Conservation (phyloP, 768 basidiomycete genomes). For the Saitozyma podzolica region DNA sequence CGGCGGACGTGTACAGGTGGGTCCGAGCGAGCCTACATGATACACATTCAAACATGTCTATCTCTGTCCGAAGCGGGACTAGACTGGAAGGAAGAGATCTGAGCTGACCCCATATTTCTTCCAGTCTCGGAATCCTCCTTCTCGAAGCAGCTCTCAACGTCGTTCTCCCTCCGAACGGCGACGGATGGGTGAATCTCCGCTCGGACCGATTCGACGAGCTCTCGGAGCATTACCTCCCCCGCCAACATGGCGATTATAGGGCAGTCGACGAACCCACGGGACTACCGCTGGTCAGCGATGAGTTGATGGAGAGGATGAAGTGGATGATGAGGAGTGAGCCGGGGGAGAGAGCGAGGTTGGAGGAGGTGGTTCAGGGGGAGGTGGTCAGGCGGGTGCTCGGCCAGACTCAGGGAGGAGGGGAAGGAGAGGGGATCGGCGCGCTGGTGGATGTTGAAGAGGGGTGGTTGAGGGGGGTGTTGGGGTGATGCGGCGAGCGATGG, state of each 20-base stretch:
- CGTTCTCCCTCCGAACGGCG: constrained; percentile 80
- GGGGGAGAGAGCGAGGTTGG: constrained; percentile 13
- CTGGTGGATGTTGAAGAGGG: constrained; percentile 21
- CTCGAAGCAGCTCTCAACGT: constrained; percentile 94
- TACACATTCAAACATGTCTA: constrained; percentile 33
- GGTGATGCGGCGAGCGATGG: neutral
- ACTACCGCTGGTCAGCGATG: constrained; percentile 23
- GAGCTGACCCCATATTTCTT: neutral
- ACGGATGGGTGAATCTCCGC: constrained; percentile 90
- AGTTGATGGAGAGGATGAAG: constrained; percentile 31
- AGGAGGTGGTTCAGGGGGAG: constrained; percentile 16
- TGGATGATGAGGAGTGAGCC: constrained; percentile 39
- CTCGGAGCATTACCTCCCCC: constrained; percentile 31
- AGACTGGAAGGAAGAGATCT: constrained; percentile 39
- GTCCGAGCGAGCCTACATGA: constrained; percentile 44
- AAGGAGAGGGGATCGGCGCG: constrained; percentile 3
- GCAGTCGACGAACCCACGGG: neutral
- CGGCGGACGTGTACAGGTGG: constrained; percentile 94
- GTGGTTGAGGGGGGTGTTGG: constrained; percentile 8
- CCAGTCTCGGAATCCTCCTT: constrained; percentile 90
- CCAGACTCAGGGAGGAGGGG: constrained; percentile 8
- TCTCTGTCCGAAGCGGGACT: neutral
- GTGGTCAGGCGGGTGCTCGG: constrained; percentile 16
- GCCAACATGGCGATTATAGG: constrained; percentile 1
- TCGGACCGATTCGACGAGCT: constrained; percentile 78